Percentiles rank a stretch among this genome's conserved stretches.
Evolutionary conservation across 1,284 basidiomycete species (phyloP).

Genomic region (Ceratobasidium sp.): DNA sequence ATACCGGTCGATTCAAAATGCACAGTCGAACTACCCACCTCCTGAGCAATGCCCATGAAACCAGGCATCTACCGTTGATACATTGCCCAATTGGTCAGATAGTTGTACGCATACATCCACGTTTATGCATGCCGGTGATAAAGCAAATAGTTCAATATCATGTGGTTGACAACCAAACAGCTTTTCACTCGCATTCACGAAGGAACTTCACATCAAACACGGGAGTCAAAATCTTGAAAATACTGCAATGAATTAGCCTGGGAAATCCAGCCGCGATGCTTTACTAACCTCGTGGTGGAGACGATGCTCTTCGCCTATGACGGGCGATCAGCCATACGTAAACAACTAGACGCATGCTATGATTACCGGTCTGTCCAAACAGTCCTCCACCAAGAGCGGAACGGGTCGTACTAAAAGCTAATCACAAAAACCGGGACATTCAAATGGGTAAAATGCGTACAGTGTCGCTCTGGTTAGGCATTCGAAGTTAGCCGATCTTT

Average conservation of each 20-base stretch:
- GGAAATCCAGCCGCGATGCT: constrained; percentile 63
- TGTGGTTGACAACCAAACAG: not conserved
- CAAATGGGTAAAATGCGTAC: constrained; percentile 55
- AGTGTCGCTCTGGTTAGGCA: constrained; percentile 66
- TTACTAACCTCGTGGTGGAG: constrained; percentile 31
- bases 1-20: constrained; percentile 50
- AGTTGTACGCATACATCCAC: not conserved
- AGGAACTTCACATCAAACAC: constrained; percentile 65
- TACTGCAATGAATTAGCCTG: constrained; percentile 50
- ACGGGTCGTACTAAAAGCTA: constrained; percentile 47
- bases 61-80: constrained; percentile 59
- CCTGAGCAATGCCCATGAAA: constrained; percentile 63
- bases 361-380: constrained; percentile 49
- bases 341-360: not conserved
- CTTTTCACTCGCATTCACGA: constrained; percentile 52
- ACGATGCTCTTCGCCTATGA: constrained; percentile 27
- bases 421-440: constrained; percentile 52
- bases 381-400: constrained; percentile 58
- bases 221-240: constrained; percentile 66
- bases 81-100: not conserved
- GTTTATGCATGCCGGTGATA: constrained; percentile 16
- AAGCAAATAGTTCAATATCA: not conserved
- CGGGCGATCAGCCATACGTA: not conserved
- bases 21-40: constrained; percentile 52
- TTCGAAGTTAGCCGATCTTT: constrained; percentile 67